Evolutionary conservation across 108 stramenopile species (phyloP), one percentile per base, ranked within the genome.

Genomic region (Stephanodiscus minutulus): DNA sequence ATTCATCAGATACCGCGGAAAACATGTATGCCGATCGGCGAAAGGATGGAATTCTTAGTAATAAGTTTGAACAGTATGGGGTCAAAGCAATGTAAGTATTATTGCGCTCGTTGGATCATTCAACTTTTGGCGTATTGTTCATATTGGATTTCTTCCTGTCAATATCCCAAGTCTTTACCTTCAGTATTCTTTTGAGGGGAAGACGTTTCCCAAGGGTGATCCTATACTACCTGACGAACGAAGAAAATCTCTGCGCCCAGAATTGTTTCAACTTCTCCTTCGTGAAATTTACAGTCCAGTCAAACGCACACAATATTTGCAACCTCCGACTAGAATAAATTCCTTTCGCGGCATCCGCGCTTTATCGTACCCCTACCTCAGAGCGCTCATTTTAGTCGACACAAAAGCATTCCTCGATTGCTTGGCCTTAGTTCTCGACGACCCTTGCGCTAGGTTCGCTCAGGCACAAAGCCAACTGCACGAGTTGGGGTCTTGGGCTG

Each of bases 371-470:
- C 96, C 96, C 4, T 95, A 95, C 57, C 77, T 90, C 15, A 77
- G 82, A 17, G 66, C 88, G 44, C 69, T 94, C 10, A 63, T 96
- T 6, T 73, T 86, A 53, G 74, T 95, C 13, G 96, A 96, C 58
- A 66, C 92, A 22, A 77, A 72, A 64, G 84, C 89, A 18, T 77
- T 88, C 55, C 73, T 96, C 18, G 92, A 95, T 57, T 77, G 87
- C 20, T 69, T 96, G 6, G 66, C 88, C 7, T 57, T 92, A 25
- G 86, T 85, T n/a, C 57, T 96, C 39, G 90, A 93, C 71, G 91
- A 88, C 10, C 78, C 86, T 13, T 83, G 77, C 25, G 70, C 64
- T 15, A 67, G 63, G 18, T 90, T 87, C 72, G 66, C 52, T 10
- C 63, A 68, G 22, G 59, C 69, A 7, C 33, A 75, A 18, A 71